Evolutionary conservation across 2,329 filamentous ascomycete species (phyloP), one percentile per base, ranked within the genome.

Genomic region (Teratosphaeria gauchensis): DNA sequence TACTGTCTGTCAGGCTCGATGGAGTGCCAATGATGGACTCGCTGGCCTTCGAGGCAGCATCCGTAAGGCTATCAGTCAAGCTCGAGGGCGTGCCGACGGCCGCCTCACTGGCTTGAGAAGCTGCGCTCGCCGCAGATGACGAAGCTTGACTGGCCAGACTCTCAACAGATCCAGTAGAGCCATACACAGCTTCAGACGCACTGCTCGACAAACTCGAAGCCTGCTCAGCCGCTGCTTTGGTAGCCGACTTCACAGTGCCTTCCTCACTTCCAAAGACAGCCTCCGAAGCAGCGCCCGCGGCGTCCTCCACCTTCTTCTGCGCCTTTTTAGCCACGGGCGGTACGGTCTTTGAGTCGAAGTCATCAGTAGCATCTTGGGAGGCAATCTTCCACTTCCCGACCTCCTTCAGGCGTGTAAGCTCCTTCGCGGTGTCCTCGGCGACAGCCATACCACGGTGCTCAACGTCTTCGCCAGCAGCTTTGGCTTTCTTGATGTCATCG

Each of bases 321-420:
- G 72, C 75, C 52, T 76, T 76, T 58, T 74, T 73, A 2, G 74
- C 83, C 21, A 82, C 81, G 9, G 80, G 75, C 55, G 84, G 82
- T 67, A 88, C 82, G 16, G 76, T 77, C 55, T 86, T 85, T 53
- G 82, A 84, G 54, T 87, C 85, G 68, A 95, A 97, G 70, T 95
- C 85, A 56, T 94, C 85, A 12, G 84, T 86, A 2, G 81, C 77
- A 71, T 97, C 92, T 38, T 80, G 77, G 7, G 89, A 85, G 42
- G 81, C 79, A 48, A 96, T 82, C 77, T 97, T 97, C 86, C 88
- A 95, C 60, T 81, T 81, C 7, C 88, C 89, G 59, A 94, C 88
- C 63, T 92, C 85, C 80, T 94, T 96, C 33, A 99, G 78, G 51
- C 86, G 82, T 35, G 80, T 81, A 30, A 99, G 81, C 71, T 97